A percentile compares a stretch with the other conserved stretches of the same genome.
These are phyloP conservation scores for Cordyceps pruinosa DNA, from an alignment of 2,329 filamentous ascomycete genomes.

Conservation along the genomic window DNA sequence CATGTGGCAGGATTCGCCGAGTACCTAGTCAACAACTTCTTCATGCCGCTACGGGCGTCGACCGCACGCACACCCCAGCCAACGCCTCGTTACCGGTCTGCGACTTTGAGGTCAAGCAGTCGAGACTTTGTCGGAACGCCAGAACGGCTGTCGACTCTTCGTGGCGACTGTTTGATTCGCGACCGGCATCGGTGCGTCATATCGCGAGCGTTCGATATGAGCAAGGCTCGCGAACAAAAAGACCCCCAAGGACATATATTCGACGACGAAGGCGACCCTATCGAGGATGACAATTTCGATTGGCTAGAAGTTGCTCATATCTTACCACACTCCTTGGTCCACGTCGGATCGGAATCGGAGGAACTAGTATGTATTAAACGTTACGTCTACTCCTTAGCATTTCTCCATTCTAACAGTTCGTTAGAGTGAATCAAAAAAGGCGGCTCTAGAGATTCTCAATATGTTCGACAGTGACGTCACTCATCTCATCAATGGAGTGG, in stretches of 20 bases:
- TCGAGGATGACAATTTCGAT: not conserved
- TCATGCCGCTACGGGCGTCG: not conserved
- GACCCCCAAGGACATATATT: not conserved
- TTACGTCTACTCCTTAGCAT: not conserved
- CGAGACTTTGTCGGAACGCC: not conserved
- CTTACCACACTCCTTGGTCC: conserved; percentile 14
- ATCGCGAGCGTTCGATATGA: not conserved
- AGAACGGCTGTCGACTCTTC: not conserved
- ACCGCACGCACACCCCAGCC: not conserved
- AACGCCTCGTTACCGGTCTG: not conserved
- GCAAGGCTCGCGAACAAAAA: not conserved
- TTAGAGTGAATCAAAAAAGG: conserved; percentile 23
- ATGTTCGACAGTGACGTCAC: conserved; percentile 33
- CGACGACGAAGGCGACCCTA: not conserved
- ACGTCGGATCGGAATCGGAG: conserved; percentile 2
- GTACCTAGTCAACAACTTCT: not conserved
- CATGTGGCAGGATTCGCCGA: not conserved
- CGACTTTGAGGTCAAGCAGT: not conserved
- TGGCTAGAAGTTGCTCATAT: conserved; percentile 16
- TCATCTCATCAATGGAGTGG: conserved; percentile 29
- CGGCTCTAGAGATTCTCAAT: conserved; percentile 31
- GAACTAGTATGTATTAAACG: conserved; percentile 9
- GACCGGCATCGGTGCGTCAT: not conserved
- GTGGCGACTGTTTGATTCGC: not conserved
- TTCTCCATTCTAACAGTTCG: not conserved